Evolutionary conservation across 805 yeast genomes (phyloP), one percentile per base, ranked within the genome.

Genomic region (Saccharomyces mikatae): DNA sequence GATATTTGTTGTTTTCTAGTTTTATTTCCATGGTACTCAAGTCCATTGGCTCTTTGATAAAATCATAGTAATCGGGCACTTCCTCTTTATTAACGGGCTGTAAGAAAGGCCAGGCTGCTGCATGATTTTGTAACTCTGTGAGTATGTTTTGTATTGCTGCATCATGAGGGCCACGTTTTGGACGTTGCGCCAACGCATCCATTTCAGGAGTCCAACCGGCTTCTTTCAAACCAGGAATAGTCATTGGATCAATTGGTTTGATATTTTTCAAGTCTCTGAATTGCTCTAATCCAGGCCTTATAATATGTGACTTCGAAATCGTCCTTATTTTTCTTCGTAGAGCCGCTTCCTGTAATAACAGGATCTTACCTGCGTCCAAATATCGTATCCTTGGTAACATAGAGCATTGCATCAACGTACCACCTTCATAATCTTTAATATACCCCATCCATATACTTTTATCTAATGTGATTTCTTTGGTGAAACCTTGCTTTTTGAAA

Each of bases 181-280:
- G 98, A 65, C 89, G 81, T 64, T 95, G 92, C 0, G 98, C 98
- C 56, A 94, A 74, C 62, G 89, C 92, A 69, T 94, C 99, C 96
- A 94, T 91, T 69, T 92, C 99, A 41, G 92, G 94, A 31, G 96
- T 88, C 99, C 99, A 94, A 0, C 99, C 99, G 3, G 95, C 87
- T 68, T 91, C 98, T 60, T 80, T 78, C 50, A 94, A 76, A 0
- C 99, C 99, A 0, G 99, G 98, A 22, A 94, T 89, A 14, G 76
- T 74, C 75, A 84, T 75, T 5, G 98, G 96, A 63, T 89, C 90
- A n/a, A 88, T 67, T 50, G 79, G 80, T 65, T 73, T 76, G 53
- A 73, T 76, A 50, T 72, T 73, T 60, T 67, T 66, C 31, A 67
- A 49, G 58, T 80, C 80, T 57, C 79, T 77, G 72, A 94, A 94